Base-by-base conservation (phyloP, 75 land plant species). In the Selaginella tamariscina region DNA sequence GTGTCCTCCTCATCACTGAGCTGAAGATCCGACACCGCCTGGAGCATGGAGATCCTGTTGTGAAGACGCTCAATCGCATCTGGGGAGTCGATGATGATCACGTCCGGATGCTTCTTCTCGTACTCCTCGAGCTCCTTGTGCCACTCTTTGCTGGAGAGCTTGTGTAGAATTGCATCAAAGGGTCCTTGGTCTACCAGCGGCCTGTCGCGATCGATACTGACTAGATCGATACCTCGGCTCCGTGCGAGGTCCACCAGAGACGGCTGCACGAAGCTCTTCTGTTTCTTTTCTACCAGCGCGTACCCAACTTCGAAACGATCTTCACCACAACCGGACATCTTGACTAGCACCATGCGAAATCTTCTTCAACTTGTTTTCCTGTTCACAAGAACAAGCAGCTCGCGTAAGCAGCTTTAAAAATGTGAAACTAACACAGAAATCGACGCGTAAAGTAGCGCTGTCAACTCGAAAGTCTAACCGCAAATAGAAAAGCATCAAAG, bases 141-240 rank as follows among this genome's bases (percentile, higher is more conserved):
- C 96, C 96, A 91, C 1, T 73, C 72, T 21, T 77, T 73, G 20
- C 85, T 88, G 65, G 68, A 73, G 30, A 85, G 73, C 80, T 93
- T 93, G 83, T 93, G 98, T 33, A 93, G 57, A 56, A 93, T 71
- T 75, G 87, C 88, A 65, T 93, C 82, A 76, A 89, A 93, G 2
- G 96, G 98, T 1, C 91, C 91, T 32, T 89, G 96, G 1, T 78
- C 74, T 1, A 73, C 56, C 9, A 93, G 69, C 29, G 90, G 85
- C 23, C 44, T 64, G 49, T 65, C 30, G 18, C 64, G 2, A 64
- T 93, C 96, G 69, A 93, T 77, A 29, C 72, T 69, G 29, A 93
- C 64, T 26, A 86, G 70, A 55, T 85, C 85, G 70, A 93, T 83
- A 22, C 98, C 90, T 20, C 76, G 80, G n/a, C 68, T 55, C 64